A percentile compares a stretch with the other conserved stretches of the same genome.
phyloP scores from a whole-genome alignment of 805 yeast genomes.

The Lachancea mirantina region DNA sequence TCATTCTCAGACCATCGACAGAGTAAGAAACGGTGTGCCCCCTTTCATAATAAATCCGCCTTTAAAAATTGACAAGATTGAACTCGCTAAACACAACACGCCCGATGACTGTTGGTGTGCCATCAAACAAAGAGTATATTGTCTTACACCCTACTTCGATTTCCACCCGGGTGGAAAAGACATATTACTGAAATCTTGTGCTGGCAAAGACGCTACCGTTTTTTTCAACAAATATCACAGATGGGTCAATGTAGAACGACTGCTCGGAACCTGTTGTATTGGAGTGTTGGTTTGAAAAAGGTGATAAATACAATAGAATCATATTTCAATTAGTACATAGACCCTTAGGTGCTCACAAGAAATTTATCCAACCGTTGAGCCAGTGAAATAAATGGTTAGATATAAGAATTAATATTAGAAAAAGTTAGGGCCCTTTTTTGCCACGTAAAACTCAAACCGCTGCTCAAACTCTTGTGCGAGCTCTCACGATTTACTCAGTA shows the following conservation, averaged over 20 bases:
- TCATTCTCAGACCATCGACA: conserved; percentile 13
- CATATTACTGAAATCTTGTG: conserved; percentile 60
- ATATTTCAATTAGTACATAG: too few relatives aligned
- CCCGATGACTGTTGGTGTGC: conserved; percentile 81
- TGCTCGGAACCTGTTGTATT: conserved; percentile 69
- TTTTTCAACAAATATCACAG: conserved; percentile 66
- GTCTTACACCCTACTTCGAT: conserved; percentile 71
- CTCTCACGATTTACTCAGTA: too few relatives aligned
- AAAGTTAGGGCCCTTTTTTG: conserved; percentile 2
- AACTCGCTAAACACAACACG: conserved; percentile 51
- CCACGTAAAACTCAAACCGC: too few relatives aligned
- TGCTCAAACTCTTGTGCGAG: too few relatives aligned
- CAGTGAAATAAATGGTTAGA: background rate
- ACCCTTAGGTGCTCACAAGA: too few relatives aligned
- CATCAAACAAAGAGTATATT: conserved; percentile 73
- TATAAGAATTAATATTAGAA: conserved; percentile 1
- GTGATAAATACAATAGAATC: too few relatives aligned
- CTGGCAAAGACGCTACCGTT: conserved; percentile 76
- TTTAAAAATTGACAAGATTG: conserved; percentile 46
- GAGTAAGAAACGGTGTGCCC: conserved; percentile 16
- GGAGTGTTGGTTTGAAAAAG: conserved; percentile 48
- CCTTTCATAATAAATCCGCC: conserved; percentile 34
- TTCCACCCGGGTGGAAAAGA: conserved; percentile 93
- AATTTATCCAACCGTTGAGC: too few relatives aligned
- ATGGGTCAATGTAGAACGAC: conserved; percentile 81